Percentiles rank a stretch among this genome's conserved stretches.
Conservation (phyloP, 2,329 filamentous ascomycete species). For the Penicillium olsonii region DNA sequence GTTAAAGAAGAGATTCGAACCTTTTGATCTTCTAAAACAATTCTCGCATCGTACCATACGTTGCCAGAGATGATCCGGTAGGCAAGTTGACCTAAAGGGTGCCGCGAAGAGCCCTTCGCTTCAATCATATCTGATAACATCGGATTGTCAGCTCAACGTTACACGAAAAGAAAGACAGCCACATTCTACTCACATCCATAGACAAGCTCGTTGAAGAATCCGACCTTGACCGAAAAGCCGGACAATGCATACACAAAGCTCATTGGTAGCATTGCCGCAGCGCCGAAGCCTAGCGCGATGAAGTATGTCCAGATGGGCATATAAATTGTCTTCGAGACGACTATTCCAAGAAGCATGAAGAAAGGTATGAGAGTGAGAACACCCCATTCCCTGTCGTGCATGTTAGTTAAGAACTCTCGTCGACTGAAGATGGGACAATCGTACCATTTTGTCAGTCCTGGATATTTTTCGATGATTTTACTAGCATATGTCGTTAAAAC, state of each 20-base stretch:
- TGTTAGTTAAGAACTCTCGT: background rate
- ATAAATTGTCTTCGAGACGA: background rate
- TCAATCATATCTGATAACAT: background rate
- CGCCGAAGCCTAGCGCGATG: background rate
- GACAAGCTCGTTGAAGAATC: background rate
- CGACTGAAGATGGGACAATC: slow-evolving; percentile 7
- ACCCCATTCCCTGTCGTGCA: background rate
- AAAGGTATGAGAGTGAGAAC: slow-evolving; percentile 1
- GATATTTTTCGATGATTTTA: background rate
- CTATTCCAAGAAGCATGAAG: background rate
- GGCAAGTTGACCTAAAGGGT: background rate
- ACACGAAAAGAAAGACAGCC: too few species aligned
- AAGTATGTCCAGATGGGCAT: background rate
- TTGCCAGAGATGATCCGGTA: background rate
- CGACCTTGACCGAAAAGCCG: background rate
- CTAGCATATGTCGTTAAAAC: too few species aligned
- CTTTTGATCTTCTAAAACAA: background rate
- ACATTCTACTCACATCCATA: background rate
- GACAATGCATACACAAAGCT: background rate
- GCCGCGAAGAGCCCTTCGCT: background rate
- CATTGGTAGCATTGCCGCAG: background rate
- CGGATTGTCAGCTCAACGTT: background rate
- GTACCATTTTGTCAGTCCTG: slow-evolving; percentile 2
- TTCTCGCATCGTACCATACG: background rate
- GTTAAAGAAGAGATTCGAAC: background rate